Percentiles rank a stretch among this genome's conserved stretches.
phyloP scores from a whole-genome alignment of 805 yeast species.

The Candida ovalis region DNA sequence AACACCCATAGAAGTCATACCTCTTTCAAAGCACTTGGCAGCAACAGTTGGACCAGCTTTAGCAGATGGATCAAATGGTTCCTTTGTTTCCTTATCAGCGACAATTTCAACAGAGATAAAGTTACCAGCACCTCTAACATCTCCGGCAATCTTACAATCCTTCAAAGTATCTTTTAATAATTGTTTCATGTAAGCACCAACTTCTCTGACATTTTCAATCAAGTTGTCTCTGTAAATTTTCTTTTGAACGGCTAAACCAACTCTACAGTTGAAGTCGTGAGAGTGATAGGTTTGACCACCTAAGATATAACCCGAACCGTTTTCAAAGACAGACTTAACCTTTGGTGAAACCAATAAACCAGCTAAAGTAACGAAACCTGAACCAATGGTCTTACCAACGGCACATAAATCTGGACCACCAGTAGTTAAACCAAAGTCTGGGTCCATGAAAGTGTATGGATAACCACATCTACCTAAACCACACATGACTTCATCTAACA shows the following conservation, averaged over 20 bases:
- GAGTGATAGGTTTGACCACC: conserved; percentile 53
- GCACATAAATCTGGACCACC: conserved; percentile 47
- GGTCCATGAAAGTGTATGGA: conserved; percentile 37
- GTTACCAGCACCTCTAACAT: conserved; percentile 60
- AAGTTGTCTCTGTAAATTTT: conserved; percentile 32
- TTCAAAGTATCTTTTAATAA: conserved; percentile 35
- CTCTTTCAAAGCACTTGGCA: conserved; percentile 38
- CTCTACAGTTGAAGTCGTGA: conserved; percentile 44
- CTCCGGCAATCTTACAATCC: conserved; percentile 44
- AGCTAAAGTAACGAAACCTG: conserved; percentile 48
- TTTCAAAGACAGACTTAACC: conserved; percentile 33
- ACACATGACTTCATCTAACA: conserved; percentile 56
- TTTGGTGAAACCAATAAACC: conserved; percentile 40
- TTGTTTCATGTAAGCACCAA: conserved; percentile 40
- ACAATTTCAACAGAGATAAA: conserved; percentile 59
- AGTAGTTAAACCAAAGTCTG: conserved; percentile 40
- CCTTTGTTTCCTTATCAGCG: conserved; percentile 47
- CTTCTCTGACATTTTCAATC: conserved; percentile 39
- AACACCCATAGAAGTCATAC: conserved; percentile 45
- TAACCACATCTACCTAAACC: conserved; percentile 52
- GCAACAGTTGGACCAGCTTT: conserved; percentile 35
- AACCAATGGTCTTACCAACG: conserved; percentile 46
- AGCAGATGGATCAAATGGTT: conserved; percentile 38
- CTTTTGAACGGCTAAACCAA: conserved; percentile 44
- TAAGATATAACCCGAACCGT: conserved; percentile 38